Conservation (phyloP, 352 stramenopile genomes). For the Globisporangium megalacanthum region DNA sequence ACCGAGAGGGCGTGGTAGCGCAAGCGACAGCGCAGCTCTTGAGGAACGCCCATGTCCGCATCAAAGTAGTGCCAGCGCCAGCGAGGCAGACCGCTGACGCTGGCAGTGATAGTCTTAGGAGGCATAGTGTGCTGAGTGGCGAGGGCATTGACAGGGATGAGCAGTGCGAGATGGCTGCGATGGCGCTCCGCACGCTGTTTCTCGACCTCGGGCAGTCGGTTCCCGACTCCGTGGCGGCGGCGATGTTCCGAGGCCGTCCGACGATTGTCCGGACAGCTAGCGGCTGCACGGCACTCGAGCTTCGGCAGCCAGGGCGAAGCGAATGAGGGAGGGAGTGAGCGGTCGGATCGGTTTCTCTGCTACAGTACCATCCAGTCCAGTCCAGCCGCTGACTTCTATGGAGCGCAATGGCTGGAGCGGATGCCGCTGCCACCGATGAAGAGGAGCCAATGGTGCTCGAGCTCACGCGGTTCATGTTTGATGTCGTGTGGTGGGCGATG, state of each 20-base stretch:
- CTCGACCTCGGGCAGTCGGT: constrained; percentile 32
- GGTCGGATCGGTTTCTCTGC: no score
- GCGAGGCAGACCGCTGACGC: no score
- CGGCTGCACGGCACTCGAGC: constrained; percentile 6
- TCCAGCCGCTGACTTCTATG: no score
- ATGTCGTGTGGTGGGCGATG: constrained; percentile 19
- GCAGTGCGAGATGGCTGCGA: constrained; percentile 18
- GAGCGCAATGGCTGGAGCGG: background rate
- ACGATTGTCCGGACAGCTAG: constrained; percentile 5
- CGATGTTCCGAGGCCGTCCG: background rate
- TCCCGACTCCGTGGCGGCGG: background rate
- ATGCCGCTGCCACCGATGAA: background rate
- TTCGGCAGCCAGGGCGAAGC: background rate
- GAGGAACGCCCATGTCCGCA: constrained; percentile 18
- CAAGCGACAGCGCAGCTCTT: constrained; percentile 22
- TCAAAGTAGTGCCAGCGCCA: constrained; percentile 21
- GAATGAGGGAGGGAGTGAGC: no score
- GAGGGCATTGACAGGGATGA: background rate
- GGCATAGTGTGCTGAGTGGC: no score
- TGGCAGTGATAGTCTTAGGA: no score
- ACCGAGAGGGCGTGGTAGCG: constrained; percentile 31
- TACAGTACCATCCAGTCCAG: background rate
- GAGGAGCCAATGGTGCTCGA: constrained; percentile 13
- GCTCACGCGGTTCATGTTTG: constrained; percentile 16
- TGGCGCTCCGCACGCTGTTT: constrained; percentile 40